These are phyloP conservation scores for Pythium insidiosum DNA, from an alignment of 352 stramenopile genomes.

Conservation along the genomic window DNA sequence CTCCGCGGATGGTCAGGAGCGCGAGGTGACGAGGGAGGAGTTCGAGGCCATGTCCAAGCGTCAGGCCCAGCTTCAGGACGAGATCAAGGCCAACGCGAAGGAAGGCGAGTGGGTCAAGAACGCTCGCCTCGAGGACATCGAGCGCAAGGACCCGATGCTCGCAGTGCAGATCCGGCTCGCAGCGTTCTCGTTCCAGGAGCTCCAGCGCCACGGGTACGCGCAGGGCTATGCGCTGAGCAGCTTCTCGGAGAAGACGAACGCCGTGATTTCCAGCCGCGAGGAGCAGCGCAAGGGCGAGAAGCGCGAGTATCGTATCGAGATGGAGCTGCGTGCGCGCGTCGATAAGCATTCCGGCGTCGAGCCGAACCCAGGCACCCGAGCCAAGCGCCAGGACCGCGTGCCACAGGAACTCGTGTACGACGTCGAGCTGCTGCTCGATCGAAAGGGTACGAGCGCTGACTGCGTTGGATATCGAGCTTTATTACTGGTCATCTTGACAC, in stretches of 20 bases:
- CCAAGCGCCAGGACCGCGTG: constrained; percentile 10
- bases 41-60: constrained; percentile 12
- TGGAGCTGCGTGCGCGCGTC: constrained; percentile 32
- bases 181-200: constrained; percentile 32
- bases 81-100: too few relatives aligned
- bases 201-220: constrained; percentile 55
- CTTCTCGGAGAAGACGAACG: constrained; percentile 42
- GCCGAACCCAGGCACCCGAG: constrained; percentile 20
- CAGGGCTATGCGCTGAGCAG: constrained; percentile 35
- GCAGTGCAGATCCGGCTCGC: constrained; percentile 38
- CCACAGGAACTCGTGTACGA: constrained; percentile 21
- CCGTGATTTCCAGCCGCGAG: constrained; percentile 21
- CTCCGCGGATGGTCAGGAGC: constrained; percentile 27
- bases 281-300: constrained; percentile 16
- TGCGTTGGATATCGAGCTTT: not conserved
- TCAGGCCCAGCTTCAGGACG: constrained; percentile 15
- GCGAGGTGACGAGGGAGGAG: constrained; percentile 22
- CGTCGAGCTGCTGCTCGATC: constrained; percentile 17
- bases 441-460: constrained; percentile 20
- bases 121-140: constrained; percentile 25
- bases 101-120: constrained; percentile 17
- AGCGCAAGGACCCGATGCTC: constrained; percentile 33
- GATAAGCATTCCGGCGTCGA: constrained; percentile 6
- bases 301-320: constrained; percentile 31
- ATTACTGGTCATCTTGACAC: constrained; percentile 1